Evolutionary conservation across 495 filamentous ascomycete genomes (phyloP).

Genomic region (Daldinia grandis): DNA sequence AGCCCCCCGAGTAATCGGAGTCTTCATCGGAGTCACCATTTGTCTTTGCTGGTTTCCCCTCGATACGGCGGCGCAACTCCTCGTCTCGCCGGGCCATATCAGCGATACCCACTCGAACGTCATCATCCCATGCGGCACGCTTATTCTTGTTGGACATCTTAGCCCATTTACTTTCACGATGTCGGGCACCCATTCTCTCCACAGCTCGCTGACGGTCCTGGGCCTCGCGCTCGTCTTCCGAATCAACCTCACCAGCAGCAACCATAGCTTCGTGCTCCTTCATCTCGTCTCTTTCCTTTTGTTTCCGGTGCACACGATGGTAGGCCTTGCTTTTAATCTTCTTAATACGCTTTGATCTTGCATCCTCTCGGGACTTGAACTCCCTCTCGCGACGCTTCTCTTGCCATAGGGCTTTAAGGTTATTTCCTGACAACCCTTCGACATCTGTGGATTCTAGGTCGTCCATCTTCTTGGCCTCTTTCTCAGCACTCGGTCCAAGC

Average conservation of each 20-base stretch:
- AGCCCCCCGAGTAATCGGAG: conserved; percentile 61
- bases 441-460: conserved; percentile 73
- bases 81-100: conserved; percentile 89
- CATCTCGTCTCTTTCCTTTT: conserved; percentile 75
- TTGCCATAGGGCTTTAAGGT: conserved; percentile 75
- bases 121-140: conserved; percentile 82
- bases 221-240: conserved; percentile 79
- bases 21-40: conserved; percentile 65
- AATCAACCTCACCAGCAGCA: conserved; percentile 69
- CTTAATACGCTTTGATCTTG: conserved; percentile 88
- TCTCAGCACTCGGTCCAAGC: conserved; percentile 60
- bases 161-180: conserved; percentile 94
- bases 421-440: conserved; percentile 68
- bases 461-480: conserved; percentile 65
- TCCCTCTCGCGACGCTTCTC: conserved; percentile 84
- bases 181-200: conserved; percentile 88
- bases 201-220: conserved; percentile 82
- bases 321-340: conserved; percentile 98
- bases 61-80: conserved; percentile 81
- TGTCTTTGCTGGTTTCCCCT: conserved; percentile 69
- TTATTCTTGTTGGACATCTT: conserved; percentile 84
- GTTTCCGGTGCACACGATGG: conserved; percentile 88
- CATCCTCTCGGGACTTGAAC: conserved; percentile 88
- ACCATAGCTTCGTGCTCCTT: conserved; percentile 73
- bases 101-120: conserved; percentile 75